phyloP scores from a whole-genome alignment of 2,329 filamentous ascomycete genomes.

The Endocalyx cinctus region DNA sequence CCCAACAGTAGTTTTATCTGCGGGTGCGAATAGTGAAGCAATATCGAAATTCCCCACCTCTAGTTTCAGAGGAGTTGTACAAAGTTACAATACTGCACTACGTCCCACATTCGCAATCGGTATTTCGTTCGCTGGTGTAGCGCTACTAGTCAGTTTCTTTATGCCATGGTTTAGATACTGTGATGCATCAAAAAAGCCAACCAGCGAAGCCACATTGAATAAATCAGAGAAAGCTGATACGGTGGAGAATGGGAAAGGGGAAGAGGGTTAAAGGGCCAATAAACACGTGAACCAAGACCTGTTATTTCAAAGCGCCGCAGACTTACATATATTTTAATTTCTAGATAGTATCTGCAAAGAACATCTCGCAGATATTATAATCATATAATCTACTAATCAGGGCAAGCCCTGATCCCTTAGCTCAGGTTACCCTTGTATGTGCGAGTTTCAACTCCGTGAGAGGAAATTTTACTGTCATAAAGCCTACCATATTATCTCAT shows the following conservation, averaged over 20 bases:
- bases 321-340: constrained; percentile 8
- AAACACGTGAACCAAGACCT: constrained; percentile 1
- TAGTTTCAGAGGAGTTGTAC: constrained; percentile 4
- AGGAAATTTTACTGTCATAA: too few relatives aligned
- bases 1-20: constrained; percentile 6
- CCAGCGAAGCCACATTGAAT: constrained; percentile 2
- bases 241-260: too few relatives aligned
- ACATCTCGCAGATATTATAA: too few relatives aligned
- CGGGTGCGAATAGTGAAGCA: constrained; percentile 9
- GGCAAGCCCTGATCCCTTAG: too few relatives aligned
- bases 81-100: constrained; percentile 6
- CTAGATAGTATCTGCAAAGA: neutral
- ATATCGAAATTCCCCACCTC: constrained; percentile 4
- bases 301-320: constrained; percentile 2
- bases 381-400: too few relatives aligned
- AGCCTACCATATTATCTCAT: too few relatives aligned
- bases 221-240: too few relatives aligned
- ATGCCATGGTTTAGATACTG: constrained; percentile 9
- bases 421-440: too few relatives aligned
- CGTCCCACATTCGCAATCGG: constrained; percentile 8
- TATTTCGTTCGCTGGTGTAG: constrained; percentile 10
- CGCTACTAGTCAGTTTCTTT: constrained; percentile 8
- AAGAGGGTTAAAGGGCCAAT: too few relatives aligned
- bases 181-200: constrained; percentile 5
- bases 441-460: too few relatives aligned